A percentile compares a stretch with the other conserved stretches of the same genome.
phyloP scores from a whole-genome alignment of 768 basidiomycete species.

The Albatrellus ellisii region DNA sequence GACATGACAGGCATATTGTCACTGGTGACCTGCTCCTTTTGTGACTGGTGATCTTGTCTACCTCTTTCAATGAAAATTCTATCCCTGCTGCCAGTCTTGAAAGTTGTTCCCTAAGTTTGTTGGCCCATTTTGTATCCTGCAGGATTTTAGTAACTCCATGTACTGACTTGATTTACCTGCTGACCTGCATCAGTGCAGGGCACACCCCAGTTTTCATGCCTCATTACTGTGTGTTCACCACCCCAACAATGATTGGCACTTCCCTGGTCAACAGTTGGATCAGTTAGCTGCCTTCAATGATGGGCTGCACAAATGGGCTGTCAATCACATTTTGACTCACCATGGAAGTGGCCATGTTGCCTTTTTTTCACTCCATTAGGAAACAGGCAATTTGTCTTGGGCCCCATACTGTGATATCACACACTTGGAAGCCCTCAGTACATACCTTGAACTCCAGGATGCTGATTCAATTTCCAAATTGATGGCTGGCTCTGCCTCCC shows the following conservation, averaged over 20 bases:
- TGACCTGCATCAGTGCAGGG: neutral
- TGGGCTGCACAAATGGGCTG: neutral
- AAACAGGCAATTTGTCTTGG: too few species aligned
- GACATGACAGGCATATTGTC: conserved; percentile 20
- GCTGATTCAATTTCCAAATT: too few species aligned
- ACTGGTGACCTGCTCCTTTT: neutral
- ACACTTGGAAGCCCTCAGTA: too few species aligned
- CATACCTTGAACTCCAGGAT: too few species aligned
- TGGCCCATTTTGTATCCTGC: conserved; percentile 23
- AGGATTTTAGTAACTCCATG: neutral
- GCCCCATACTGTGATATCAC: too few species aligned
- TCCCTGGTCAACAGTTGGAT: neutral
- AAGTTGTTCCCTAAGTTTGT: conserved; percentile 27
- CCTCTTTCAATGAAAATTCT: conserved; percentile 26
- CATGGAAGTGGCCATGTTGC: neutral
- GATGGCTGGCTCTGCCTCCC: too few species aligned
- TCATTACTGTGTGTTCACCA: neutral
- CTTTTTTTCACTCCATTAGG: too few species aligned
- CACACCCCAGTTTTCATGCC: neutral
- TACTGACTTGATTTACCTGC: neutral
- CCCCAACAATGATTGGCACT: neutral
- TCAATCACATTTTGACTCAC: neutral
- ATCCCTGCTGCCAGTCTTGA: conserved; percentile 19
- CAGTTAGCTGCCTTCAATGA: neutral
- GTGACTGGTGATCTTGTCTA: conserved; percentile 20